These are phyloP conservation scores for Lachancea kluyveri DNA, from an alignment of 805 yeast species.

Conservation along the genomic window DNA sequence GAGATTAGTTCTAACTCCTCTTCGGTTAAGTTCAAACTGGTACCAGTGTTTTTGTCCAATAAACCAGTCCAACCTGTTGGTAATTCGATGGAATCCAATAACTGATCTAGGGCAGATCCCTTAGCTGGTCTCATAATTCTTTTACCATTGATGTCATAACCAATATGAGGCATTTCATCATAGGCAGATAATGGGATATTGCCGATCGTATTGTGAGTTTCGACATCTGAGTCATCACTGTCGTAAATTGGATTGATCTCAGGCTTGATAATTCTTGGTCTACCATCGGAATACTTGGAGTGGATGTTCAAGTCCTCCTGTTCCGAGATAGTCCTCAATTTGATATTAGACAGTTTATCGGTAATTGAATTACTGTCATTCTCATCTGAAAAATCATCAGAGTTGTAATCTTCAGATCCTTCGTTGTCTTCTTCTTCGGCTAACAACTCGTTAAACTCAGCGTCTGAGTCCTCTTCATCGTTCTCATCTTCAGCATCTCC, in stretches of 20 bases:
- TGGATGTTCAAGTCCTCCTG: conserved; percentile 33
- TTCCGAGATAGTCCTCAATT: conserved; percentile 44
- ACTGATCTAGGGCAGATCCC: conserved; percentile 87
- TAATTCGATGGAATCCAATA: conserved; percentile 83
- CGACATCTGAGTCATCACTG: conserved; percentile 83
- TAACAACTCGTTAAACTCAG: conserved; percentile 54
- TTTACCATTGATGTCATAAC: conserved; percentile 95
- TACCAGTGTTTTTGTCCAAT: conserved; percentile 83
- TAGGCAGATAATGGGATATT: conserved; percentile 89
- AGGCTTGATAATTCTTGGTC: conserved; percentile 70
- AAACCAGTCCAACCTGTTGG: conserved; percentile 99
- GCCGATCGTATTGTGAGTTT: conserved; percentile 85
- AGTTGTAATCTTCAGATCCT: conserved; percentile 21
- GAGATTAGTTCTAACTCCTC: conserved; percentile 88
- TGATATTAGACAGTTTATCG: conserved; percentile 49
- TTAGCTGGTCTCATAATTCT: conserved; percentile 98
- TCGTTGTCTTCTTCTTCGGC: conserved; percentile 43
- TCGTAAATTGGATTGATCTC: conserved; percentile 95
- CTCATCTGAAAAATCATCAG: conserved; percentile 28
- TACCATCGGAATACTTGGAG: conserved; percentile 69
- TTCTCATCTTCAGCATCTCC: conserved; percentile 16
- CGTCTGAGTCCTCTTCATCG: conserved; percentile 48
- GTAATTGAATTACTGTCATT: conserved; percentile 45
- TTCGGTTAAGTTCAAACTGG: conserved; percentile 68
- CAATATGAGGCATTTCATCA: conserved; percentile 95